Conservation (phyloP, 352 stramenopile species). For the Pythium brassicae region DNA sequence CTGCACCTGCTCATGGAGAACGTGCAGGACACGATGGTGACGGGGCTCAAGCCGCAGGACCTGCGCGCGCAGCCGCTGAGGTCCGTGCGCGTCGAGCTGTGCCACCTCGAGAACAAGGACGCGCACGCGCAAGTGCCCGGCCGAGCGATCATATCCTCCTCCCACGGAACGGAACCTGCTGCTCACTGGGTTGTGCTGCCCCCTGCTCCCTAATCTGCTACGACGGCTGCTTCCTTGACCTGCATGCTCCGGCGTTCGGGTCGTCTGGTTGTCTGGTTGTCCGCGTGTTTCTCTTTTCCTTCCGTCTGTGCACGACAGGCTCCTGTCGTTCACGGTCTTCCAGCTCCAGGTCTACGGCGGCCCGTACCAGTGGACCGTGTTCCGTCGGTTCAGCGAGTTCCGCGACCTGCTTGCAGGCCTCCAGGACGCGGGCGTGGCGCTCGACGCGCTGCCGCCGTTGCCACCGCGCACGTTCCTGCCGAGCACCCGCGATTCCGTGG, state of each 20-base stretch:
- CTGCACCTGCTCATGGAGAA: conserved; percentile 80
- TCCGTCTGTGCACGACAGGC: conserved; percentile 32
- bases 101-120: conserved; percentile 85
- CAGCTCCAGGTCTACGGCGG: conserved; percentile 81
- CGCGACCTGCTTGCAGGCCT: conserved; percentile 48
- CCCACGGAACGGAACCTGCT: no score
- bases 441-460: conserved; percentile 59
- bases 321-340: conserved; percentile 82
- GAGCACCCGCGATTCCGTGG: conserved; percentile 58
- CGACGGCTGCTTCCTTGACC: conserved; percentile 12
- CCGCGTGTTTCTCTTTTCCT: neutral
- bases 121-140: conserved; percentile 72
- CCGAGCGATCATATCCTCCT: conserved; percentile 44
- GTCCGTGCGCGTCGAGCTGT: conserved; percentile 78
- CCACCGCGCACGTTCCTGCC: conserved; percentile 70
- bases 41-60: conserved; percentile 63
- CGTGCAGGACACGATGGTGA: conserved; percentile 74
- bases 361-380: conserved; percentile 83
- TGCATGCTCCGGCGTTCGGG: no score
- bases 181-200: neutral
- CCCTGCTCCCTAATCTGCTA: no score
- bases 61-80: conserved; percentile 69
- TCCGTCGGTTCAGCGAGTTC: conserved; percentile 84
- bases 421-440: conserved; percentile 34
- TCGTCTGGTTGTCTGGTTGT: no score